Evolutionary conservation across 2,329 filamentous ascomycete species (phyloP).

Genomic region (Uncinocarpus reesii): DNA sequence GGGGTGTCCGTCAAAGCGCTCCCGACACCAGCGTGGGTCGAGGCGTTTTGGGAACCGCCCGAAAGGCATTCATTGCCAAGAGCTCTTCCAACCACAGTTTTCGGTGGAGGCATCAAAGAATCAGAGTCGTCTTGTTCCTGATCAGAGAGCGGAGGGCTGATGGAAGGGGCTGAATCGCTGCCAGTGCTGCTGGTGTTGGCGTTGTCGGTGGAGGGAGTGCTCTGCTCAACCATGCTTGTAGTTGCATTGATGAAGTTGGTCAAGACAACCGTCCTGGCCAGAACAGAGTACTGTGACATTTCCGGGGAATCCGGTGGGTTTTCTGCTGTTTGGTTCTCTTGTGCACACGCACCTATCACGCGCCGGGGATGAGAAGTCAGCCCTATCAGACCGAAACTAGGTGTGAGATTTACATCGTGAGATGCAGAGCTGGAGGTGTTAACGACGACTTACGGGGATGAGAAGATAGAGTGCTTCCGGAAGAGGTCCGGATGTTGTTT

Average conservation of each 20-base stretch:
- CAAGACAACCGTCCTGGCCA: conserved; percentile 44
- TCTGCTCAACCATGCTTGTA: conserved; percentile 17
- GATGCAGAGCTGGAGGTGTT: too few relatives aligned
- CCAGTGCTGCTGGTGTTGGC: conserved; percentile 20
- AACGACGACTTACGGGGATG: too few relatives aligned
- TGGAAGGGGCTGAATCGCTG: conserved; percentile 1
- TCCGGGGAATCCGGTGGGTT: conserved; percentile 19
- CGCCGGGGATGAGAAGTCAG: not conserved
- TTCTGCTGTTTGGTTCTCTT: not conserved
- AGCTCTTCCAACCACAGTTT: conserved; percentile 35
- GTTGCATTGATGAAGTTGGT: conserved; percentile 25
- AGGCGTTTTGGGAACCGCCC: conserved; percentile 32
- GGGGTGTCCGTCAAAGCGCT: conserved; percentile 53
- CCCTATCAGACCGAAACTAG: not conserved
- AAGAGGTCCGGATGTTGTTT: not conserved
- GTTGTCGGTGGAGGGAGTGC: conserved; percentile 16
- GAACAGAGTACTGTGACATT: conserved; percentile 39
- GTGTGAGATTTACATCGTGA: too few relatives aligned
- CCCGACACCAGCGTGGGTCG: conserved; percentile 41
- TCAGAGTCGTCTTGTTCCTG: conserved; percentile 18
- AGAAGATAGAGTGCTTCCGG: not conserved
- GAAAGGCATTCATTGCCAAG: conserved; percentile 33
- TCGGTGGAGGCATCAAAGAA: conserved; percentile 29
- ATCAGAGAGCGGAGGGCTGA: conserved; percentile 3
- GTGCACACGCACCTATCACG: conserved; percentile 10